These are phyloP conservation scores for Cercis canadensis DNA, from an alignment of 306 rosid genomes.

Conservation along the genomic window DNA sequence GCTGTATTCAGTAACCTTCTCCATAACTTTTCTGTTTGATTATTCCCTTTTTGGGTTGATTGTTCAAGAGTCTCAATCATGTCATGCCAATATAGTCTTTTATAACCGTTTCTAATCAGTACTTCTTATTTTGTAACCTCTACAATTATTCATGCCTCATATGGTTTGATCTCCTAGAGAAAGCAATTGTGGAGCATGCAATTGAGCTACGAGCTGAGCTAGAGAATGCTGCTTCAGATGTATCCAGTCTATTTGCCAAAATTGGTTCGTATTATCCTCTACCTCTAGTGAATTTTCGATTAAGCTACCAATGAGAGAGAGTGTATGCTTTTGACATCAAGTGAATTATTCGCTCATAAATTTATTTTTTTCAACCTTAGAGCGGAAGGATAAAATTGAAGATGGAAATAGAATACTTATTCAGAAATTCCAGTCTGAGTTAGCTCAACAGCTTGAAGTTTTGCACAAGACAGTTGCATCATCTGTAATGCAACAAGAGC, in stretches of 20 bases:
- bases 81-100: not conserved
- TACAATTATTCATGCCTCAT: not conserved
- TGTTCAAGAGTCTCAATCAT: not conserved
- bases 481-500: conserved; percentile 90
- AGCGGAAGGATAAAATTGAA: conserved; percentile 93
- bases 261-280: conserved; percentile 67
- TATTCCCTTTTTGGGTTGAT: not conserved
- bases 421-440: conserved; percentile 76
- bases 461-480: conserved; percentile 91
- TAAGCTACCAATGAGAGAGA: conserved; percentile 13
- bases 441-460: conserved; percentile 90
- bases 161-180: conserved; percentile 60
- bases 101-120: not conserved
- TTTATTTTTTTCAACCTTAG: conserved; percentile 49
- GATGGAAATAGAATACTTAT: conserved; percentile 77
- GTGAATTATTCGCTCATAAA: conserved; percentile 6
- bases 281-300: conserved; percentile 27
- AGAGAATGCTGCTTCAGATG: conserved; percentile 97
- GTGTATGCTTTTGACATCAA: conserved; percentile 16
- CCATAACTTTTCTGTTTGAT: not conserved
- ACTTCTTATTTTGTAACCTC: conserved; percentile 17
- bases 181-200: conserved; percentile 82
- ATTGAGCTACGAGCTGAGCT: conserved; percentile 91
- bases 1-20: not conserved
- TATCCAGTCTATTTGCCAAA: conserved; percentile 82